phyloP scores from a whole-genome alignment of 352 stramenopile genomes.

The Phytophthora macrochlamydospora region DNA sequence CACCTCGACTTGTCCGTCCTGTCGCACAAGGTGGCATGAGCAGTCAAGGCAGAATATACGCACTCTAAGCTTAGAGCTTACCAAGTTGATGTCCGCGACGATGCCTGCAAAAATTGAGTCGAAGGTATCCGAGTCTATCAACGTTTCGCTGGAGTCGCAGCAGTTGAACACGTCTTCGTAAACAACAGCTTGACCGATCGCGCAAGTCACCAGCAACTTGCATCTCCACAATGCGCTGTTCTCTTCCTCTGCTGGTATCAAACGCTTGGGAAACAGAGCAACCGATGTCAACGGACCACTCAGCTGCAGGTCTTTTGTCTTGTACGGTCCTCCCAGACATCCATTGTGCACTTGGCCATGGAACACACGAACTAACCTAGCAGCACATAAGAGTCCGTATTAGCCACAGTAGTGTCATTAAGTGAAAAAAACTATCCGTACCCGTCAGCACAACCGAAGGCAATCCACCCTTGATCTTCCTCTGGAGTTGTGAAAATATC shows the following conservation, averaged over 20 bases:
- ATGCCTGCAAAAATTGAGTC: slow-evolving; percentile 67
- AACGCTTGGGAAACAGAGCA: slow-evolving; percentile 48
- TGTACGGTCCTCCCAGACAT: slow-evolving; percentile 52
- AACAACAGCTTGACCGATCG: slow-evolving; percentile 64
- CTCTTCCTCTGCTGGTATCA: not conserved
- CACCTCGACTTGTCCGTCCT: slow-evolving; percentile 69
- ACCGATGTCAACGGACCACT: slow-evolving; percentile 68
- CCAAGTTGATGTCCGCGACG: slow-evolving; percentile 65
- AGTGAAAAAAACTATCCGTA: slow-evolving; percentile 14
- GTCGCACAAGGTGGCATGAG: not conserved
- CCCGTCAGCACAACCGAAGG: slow-evolving; percentile 76
- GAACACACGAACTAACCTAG: slow-evolving; percentile 61
- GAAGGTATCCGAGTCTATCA: slow-evolving; percentile 59
- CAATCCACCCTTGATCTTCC: slow-evolving; percentile 46
- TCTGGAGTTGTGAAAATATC: slow-evolving; percentile 34
- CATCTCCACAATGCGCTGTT: slow-evolving; percentile 26
- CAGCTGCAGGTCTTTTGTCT: slow-evolving; percentile 54
- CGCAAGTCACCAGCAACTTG: slow-evolving; percentile 67
- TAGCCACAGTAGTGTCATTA: not conserved
- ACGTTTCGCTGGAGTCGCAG: slow-evolving; percentile 21
- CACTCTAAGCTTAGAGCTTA: slow-evolving; percentile 26
- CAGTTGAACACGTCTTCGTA: slow-evolving; percentile 53
- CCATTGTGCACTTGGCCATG: slow-evolving; percentile 35
- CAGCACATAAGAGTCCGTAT: not conserved
- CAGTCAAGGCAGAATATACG: not conserved